Evolutionary conservation across 495 filamentous ascomycete genomes (phyloP).

Genomic region (Aspergillus olivimuriae): DNA sequence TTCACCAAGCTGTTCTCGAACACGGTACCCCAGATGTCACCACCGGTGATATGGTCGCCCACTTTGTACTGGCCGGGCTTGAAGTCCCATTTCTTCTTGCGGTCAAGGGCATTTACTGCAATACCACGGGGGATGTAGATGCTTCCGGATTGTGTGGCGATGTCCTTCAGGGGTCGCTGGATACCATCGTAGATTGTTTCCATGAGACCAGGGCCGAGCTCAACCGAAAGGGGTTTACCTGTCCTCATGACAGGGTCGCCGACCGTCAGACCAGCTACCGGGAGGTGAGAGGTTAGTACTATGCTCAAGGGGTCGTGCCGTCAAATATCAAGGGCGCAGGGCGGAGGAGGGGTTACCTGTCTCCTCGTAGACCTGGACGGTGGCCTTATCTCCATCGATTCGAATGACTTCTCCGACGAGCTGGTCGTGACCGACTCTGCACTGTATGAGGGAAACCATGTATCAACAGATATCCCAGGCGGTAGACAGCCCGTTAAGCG

Average conservation of each 20-base stretch:
- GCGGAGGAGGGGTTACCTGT: constrained; percentile 56
- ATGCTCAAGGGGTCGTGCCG: too few relatives aligned
- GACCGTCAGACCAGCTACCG: constrained; percentile 83
- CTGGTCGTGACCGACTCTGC: constrained; percentile 80
- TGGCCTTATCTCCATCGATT: constrained; percentile 90
- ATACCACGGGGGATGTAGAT: constrained; percentile 99
- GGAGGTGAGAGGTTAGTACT: constrained; percentile 6
- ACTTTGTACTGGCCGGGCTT: constrained; percentile 78
- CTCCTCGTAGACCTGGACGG: constrained; percentile 98
- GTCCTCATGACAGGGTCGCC: constrained; percentile 88
- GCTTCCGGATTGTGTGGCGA: constrained; percentile 65
- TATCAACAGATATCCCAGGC: constrained; percentile 8
- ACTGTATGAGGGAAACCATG: constrained; percentile 39
- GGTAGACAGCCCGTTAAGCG: too few relatives aligned
- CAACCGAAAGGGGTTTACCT: constrained; percentile 92
- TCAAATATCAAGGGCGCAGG: constrained; percentile 16
- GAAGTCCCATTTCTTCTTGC: constrained; percentile 91
- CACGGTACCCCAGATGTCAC: constrained; percentile 89
- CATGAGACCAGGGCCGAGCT: constrained; percentile 93
- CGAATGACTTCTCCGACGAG: constrained; percentile 97
- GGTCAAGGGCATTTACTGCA: constrained; percentile 77
- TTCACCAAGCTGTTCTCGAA: constrained; percentile 94
- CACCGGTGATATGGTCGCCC: constrained; percentile 93
- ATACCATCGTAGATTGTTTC: constrained; percentile 99
- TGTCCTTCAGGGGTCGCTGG: constrained; percentile 85